Percentiles rank a stretch among this genome's conserved stretches.
Conservation (phyloP, 305 asterid species). For the Fraxinus floribunda region DNA sequence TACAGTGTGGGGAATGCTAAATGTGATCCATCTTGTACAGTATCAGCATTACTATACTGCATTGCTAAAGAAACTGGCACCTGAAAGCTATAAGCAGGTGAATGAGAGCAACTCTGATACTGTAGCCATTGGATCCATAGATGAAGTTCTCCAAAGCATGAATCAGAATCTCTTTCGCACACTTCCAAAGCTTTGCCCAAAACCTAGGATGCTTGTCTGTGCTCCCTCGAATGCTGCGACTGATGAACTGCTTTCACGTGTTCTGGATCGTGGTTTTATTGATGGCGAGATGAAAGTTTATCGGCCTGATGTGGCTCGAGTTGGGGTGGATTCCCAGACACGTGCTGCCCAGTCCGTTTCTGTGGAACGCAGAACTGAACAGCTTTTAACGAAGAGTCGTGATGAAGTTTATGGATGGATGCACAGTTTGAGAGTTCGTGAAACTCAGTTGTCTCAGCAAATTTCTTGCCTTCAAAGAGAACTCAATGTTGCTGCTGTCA, state of each 20-base stretch:
- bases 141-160: conserved; percentile 98
- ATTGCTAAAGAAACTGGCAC: conserved; percentile 90
- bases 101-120: conserved; percentile 69
- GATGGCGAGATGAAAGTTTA: conserved; percentile 99
- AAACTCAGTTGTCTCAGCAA: conserved; percentile 79
- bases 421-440: conserved; percentile 78
- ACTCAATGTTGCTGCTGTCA: conserved; percentile 69
- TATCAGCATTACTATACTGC: conserved; percentile 99
- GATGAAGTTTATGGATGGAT: conserved; percentile 90
- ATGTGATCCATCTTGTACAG: conserved; percentile 98
- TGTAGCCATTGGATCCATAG: conserved; percentile 86
- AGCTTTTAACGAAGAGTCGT: conserved; percentile 73
- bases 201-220: conserved; percentile 99
- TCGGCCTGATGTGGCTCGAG: conserved; percentile 97
- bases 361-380: conserved; percentile 96
- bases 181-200: conserved; percentile 96
- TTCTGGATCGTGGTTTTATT: conserved; percentile 96
- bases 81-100: conserved; percentile 95
- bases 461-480: conserved; percentile 86
- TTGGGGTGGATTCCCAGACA: conserved; percentile 98
- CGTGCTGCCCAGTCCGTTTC: conserved; percentile 99
- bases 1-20: conserved; percentile 99
- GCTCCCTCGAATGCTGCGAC: conserved; percentile 99
- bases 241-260: conserved; percentile 94
- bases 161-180: conserved; percentile 95